Percentiles rank a stretch among this genome's conserved stretches.
These are phyloP conservation scores for Wallacemonas rigidus DNA, from an alignment of 208 protist species.

Conservation along the genomic window DNA sequence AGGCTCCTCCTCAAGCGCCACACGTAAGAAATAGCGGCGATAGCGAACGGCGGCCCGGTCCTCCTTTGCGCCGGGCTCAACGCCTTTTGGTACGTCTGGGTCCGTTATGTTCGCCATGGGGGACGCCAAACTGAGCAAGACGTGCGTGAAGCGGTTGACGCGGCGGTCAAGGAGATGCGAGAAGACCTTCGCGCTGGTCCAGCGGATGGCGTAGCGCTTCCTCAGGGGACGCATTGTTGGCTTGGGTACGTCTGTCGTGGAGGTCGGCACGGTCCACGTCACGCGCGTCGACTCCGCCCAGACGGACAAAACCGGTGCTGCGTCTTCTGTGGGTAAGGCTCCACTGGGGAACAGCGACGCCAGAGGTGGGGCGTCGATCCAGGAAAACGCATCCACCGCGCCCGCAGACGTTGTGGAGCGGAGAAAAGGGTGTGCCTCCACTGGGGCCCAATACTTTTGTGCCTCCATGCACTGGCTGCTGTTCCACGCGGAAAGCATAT, in stretches of 20 bases:
- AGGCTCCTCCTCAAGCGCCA: slow-evolving; percentile 49
- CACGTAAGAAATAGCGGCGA: slow-evolving; percentile 37
- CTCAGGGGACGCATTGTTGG: slow-evolving; percentile 34
- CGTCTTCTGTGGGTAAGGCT: background rate
- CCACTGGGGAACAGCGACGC: background rate
- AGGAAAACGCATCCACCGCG: background rate
- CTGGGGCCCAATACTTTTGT: slow-evolving; percentile 31
- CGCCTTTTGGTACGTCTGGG: background rate
- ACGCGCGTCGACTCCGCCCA: background rate
- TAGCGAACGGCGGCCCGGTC: background rate
- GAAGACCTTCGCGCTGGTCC: slow-evolving; percentile 36
- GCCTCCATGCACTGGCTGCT: slow-evolving; percentile 35
- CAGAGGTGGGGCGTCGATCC: slow-evolving; percentile 1
- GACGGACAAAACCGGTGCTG: background rate
- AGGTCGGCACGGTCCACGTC: background rate
- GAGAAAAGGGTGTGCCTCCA: background rate
- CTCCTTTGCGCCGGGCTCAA: background rate
- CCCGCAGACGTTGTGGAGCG: background rate
- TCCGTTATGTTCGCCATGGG: slow-evolving; percentile 39
- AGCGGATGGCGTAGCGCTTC: slow-evolving; percentile 52
- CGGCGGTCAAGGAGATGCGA: slow-evolving; percentile 37
- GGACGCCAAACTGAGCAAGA: slow-evolving; percentile 65
- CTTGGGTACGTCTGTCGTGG: slow-evolving; percentile 13
- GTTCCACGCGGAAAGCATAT: slow-evolving; percentile 54
- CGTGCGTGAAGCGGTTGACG: slow-evolving; percentile 64